Conservation (phyloP, 1,139 yeast genomes). For the Diutina sp. region DNA sequence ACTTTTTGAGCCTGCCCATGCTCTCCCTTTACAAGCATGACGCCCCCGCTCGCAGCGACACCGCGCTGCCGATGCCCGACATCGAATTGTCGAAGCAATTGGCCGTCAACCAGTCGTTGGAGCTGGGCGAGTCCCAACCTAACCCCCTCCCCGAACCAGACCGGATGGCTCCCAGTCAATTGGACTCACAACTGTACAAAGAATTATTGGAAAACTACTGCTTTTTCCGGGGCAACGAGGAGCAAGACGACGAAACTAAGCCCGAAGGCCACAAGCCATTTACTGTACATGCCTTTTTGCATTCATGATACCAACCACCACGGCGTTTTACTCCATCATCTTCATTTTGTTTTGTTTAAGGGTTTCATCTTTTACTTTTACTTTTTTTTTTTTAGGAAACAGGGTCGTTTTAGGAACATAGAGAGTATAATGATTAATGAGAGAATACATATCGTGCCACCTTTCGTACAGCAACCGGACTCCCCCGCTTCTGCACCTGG, state of each 20-base stretch:
- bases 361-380: background rate
- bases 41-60: background rate
- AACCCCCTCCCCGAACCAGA: background rate
- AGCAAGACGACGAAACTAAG: background rate
- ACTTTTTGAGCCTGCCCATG: background rate
- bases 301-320: background rate
- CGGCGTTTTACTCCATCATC: background rate
- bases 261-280: background rate
- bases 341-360: background rate
- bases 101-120: background rate
- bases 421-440: background rate
- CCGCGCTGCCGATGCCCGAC: background rate
- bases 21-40: background rate
- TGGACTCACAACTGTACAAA: background rate
- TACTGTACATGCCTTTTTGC: background rate
- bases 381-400: too few species aligned
- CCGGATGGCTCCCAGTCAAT: background rate
- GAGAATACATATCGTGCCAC: background rate
- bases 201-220: conserved; percentile 1
- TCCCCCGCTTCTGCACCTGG: background rate
- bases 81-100: background rate
- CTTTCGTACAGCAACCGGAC: background rate
- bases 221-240: background rate
- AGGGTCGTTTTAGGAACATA: background rate
- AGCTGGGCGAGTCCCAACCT: background rate